phyloP scores from a whole-genome alignment of 352 stramenopile species.

The Phytophthora ohioensis region DNA sequence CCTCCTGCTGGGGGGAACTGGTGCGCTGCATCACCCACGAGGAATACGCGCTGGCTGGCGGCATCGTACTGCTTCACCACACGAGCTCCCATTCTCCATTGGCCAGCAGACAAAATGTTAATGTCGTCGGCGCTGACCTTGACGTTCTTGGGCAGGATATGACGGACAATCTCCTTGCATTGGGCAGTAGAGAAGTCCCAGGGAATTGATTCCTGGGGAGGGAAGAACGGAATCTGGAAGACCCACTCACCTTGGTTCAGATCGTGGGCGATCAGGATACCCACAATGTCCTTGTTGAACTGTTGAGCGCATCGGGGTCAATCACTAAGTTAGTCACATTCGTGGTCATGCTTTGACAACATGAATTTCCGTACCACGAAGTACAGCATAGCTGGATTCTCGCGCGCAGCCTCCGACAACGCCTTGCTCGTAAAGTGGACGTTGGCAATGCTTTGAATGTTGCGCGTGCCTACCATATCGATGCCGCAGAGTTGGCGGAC shows the following conservation, averaged over 20 bases:
- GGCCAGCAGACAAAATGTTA: conserved; percentile 82
- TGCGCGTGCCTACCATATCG: conserved; percentile 71
- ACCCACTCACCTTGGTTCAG: conserved; percentile 90
- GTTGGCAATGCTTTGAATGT: conserved; percentile 94
- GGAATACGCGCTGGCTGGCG: conserved; percentile 71
- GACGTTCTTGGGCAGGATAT: conserved; percentile 49
- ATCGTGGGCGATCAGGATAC: conserved; percentile 95
- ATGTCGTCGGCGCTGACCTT: conserved; percentile 58
- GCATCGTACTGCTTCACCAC: conserved; percentile 90
- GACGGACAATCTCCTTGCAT: conserved; percentile 64
- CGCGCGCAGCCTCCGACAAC: conserved; percentile 57
- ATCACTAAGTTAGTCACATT: conserved; percentile 2
- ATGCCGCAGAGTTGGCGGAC: conserved; percentile 80
- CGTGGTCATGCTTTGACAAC: background rate
- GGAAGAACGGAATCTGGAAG: conserved; percentile 94
- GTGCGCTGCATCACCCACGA: conserved; percentile 93
- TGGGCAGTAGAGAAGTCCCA: conserved; percentile 67
- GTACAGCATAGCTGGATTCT: conserved; percentile 94
- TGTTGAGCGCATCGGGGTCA: conserved; percentile 22
- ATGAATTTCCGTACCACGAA: conserved; percentile 74
- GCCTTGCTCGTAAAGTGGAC: conserved; percentile 93
- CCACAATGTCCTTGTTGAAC: conserved; percentile 89
- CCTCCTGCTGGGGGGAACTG: conserved; percentile 93
- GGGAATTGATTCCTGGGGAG: conserved; percentile 76
- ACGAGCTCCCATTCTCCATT: conserved; percentile 94